phyloP scores from a whole-genome alignment of 768 basidiomycete species.

The Hirschioporus abietinus region DNA sequence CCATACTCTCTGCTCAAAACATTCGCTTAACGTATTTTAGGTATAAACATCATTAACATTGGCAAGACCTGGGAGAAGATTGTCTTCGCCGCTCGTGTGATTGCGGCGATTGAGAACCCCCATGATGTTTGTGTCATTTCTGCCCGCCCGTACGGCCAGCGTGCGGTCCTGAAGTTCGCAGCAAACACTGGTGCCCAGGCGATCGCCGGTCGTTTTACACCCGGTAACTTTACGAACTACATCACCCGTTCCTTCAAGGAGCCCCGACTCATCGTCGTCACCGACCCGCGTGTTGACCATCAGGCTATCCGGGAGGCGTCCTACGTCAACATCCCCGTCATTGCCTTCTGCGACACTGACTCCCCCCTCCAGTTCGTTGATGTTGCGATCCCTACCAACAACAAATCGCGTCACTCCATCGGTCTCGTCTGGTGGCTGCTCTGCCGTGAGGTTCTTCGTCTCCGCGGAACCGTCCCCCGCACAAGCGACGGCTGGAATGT shows the following conservation, averaged over 20 bases:
- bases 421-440: slow-evolving; percentile 98
- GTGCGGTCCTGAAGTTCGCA: slow-evolving; percentile 97
- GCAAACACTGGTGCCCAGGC: slow-evolving; percentile 98
- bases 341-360: slow-evolving; percentile 98
- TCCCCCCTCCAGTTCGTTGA: slow-evolving; percentile 97
- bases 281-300: slow-evolving; percentile 99
- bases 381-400: slow-evolving; percentile 98
- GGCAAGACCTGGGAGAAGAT: slow-evolving; percentile 99
- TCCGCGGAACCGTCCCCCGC: slow-evolving; percentile 90
- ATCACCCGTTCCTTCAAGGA: slow-evolving; percentile 99
- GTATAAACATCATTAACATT: slow-evolving; percentile 95
- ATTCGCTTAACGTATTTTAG: slow-evolving; percentile 36
- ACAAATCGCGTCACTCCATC: slow-evolving; percentile 96
- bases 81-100: slow-evolving; percentile 94
- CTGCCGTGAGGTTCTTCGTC: slow-evolving; percentile 92
- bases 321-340: slow-evolving; percentile 99
- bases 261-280: slow-evolving; percentile 96
- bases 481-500: slow-evolving; percentile 93
- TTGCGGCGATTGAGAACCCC: slow-evolving; percentile 97
- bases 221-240: slow-evolving; percentile 99
- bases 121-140: slow-evolving; percentile 98
- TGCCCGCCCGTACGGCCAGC: slow-evolving; percentile 97
- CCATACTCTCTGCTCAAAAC: slow-evolving; percentile 5
- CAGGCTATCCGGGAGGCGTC: slow-evolving; percentile 99
- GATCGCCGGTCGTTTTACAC: slow-evolving; percentile 98